phyloP scores from a whole-genome alignment of 129 eudicot species.

The Flaveria bidentis region DNA sequence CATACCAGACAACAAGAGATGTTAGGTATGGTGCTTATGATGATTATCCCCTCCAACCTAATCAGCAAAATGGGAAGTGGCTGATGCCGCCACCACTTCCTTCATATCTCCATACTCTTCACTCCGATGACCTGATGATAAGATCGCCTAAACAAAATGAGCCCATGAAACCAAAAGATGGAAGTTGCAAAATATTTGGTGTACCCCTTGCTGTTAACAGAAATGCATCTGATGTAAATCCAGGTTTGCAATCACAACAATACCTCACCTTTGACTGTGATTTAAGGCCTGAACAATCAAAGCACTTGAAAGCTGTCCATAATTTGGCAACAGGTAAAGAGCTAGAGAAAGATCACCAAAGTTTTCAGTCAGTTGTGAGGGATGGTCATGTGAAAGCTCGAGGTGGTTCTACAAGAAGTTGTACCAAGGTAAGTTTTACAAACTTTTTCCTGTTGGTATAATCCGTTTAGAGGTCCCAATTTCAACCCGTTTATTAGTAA shows the following conservation, averaged over 20 bases:
- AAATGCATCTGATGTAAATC: constrained; percentile 43
- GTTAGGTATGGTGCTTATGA: constrained; percentile 58
- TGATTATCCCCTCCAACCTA: constrained; percentile 46
- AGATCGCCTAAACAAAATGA: constrained; percentile 42
- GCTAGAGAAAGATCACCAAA: constrained; percentile 53
- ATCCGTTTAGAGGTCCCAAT: not conserved
- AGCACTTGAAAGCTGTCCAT: constrained; percentile 48
- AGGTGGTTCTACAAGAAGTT: constrained; percentile 78
- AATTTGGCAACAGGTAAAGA: constrained; percentile 34
- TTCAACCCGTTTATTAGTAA: not conserved
- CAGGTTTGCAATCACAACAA: constrained; percentile 41
- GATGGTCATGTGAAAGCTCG: constrained; percentile 58
- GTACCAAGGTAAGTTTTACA: constrained; percentile 67
- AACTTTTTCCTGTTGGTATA: not conserved
- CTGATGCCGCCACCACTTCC: constrained; percentile 70
- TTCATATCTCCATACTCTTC: constrained; percentile 49
- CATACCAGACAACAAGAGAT: constrained; percentile 53
- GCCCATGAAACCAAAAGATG: constrained; percentile 51
- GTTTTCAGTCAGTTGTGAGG: constrained; percentile 32
- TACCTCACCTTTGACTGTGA: constrained; percentile 47
- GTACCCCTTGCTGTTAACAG: constrained; percentile 63
- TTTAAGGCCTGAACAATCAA: constrained; percentile 56
- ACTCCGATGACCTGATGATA: constrained; percentile 48
- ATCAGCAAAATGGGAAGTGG: constrained; percentile 57
- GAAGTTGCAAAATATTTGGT: constrained; percentile 85